These are phyloP conservation scores for Backusella sp. DNA, from an alignment of 192 early-diverging fungal genomes.

Conservation along the genomic window DNA sequence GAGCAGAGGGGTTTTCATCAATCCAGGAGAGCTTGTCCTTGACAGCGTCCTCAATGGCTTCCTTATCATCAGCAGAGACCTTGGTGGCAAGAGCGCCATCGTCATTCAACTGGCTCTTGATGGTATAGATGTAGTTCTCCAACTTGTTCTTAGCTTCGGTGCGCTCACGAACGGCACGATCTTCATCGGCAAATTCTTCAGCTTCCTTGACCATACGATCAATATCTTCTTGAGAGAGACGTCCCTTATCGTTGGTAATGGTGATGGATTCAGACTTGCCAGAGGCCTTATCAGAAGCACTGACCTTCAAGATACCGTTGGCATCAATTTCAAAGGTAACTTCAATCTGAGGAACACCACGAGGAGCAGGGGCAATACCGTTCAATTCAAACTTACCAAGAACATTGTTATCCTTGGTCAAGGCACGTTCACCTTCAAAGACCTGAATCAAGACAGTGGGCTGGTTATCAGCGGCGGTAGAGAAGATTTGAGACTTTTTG, in stretches of 20 bases:
- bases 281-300: constrained; percentile 93
- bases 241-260: constrained; percentile 97
- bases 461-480: constrained; percentile 97
- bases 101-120: constrained; percentile 82
- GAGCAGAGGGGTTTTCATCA: constrained; percentile 74
- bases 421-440: constrained; percentile 93
- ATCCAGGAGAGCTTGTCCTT: constrained; percentile 73
- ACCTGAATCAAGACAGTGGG: constrained; percentile 95
- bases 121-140: constrained; percentile 96
- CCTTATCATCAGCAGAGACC: constrained; percentile 82
- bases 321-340: constrained; percentile 96
- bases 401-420: constrained; percentile 98
- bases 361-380: constrained; percentile 91
- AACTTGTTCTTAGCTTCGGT: constrained; percentile 92
- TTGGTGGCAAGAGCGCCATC: constrained; percentile 60
- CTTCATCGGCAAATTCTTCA: constrained; percentile 94
- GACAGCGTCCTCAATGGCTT: constrained; percentile 78
- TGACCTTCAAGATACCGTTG: constrained; percentile 92
- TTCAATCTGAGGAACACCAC: constrained; percentile 97
- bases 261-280: constrained; percentile 96
- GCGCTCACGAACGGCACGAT: constrained; percentile 89
- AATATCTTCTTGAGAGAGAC: constrained; percentile 93
- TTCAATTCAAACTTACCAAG: constrained; percentile 97
- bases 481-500: constrained; percentile 99
- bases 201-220: constrained; percentile 97